Base-by-base conservation (phyloP, 257 asterid genomes). In the Nicotiana noctiflora region DNA sequence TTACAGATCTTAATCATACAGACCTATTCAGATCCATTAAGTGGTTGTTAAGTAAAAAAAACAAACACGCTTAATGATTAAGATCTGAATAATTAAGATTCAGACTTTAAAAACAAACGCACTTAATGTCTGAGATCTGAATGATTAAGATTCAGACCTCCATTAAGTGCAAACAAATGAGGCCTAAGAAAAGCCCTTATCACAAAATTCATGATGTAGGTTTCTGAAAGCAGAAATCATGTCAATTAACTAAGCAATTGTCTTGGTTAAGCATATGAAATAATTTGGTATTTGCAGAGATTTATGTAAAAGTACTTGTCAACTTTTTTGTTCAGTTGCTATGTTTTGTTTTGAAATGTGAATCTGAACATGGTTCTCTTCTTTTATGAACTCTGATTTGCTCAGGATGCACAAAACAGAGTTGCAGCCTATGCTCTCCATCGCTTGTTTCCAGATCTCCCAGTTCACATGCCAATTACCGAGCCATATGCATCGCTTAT, bases 391-490 rank as follows among this genome's bases (percentile, higher is more conserved):
- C 75, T 63, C 72, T 80, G 83, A 80, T 65, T 76, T 78, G 79
- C 84, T 29, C 89, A 93, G 99, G 98, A 95, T 83, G 91, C 93
- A 60, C 99, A 95, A 82, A 95, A 95, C 83, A 88, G 89, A 84
- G 98, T 95, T 81, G 99, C 99, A 76, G 94, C 97, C 15, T 92
- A 92, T 88, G 98, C 98, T 11, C 97, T 95, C 67, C 85, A 92
- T 88, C 82, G 80, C 80, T 91, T 95, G 83, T 95, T 93, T 87
- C 92, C 96, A 65, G 97, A 92, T 85, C 88, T 95, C 67, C 99
- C 99, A 49, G 92, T 93, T 84, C 93, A 91, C 82, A 83, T 93
- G 52, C 94, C 95, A 86, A 91, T 93, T 84, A 85, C 88, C 18
- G 93, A 95, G 88, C 97, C 99, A 23, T 92, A 95, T 86, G 89